phyloP scores from a whole-genome alignment of 108 stramenopile genomes.

The Epithemia pelagica region DNA sequence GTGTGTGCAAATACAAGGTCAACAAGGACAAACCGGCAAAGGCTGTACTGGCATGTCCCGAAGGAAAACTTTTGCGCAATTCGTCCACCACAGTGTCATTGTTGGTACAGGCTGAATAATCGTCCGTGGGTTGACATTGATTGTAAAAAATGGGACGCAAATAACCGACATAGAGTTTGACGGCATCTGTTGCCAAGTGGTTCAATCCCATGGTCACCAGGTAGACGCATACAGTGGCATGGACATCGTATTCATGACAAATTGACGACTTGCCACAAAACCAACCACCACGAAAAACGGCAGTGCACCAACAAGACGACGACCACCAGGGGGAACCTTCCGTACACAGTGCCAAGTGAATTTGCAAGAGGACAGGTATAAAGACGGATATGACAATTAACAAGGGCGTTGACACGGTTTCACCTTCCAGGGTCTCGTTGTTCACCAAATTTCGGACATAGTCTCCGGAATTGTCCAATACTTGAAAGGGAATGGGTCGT shows the following conservation, averaged over 20 bases:
- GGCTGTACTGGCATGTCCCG: slow-evolving; percentile 39
- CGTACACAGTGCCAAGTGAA: background rate
- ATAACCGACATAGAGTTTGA: slow-evolving; percentile 50
- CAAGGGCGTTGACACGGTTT: slow-evolving; percentile 23
- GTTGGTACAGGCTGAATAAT: slow-evolving; percentile 24
- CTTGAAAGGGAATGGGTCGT: slow-evolving; percentile 34
- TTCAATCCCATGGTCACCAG: slow-evolving; percentile 27
- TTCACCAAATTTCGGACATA: slow-evolving; percentile 9
- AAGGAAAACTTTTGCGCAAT: slow-evolving; percentile 43
- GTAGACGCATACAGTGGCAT: slow-evolving; percentile 34
- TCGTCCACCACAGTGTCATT: slow-evolving; percentile 10
- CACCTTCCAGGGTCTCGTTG: slow-evolving; percentile 25
- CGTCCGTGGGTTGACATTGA: slow-evolving; percentile 33
- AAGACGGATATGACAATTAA: slow-evolving; percentile 1
- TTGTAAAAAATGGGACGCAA: slow-evolving; percentile 51
- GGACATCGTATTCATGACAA: slow-evolving; percentile 19
- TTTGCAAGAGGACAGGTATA: slow-evolving; percentile 4
- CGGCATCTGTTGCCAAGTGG: slow-evolving; percentile 17
- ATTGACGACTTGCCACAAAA: too few species aligned
- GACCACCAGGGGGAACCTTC: background rate
- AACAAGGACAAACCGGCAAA: slow-evolving; percentile 40
- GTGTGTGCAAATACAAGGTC: slow-evolving; percentile 28
- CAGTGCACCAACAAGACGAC: too few species aligned
- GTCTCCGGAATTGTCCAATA: slow-evolving; percentile 11
- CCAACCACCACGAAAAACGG: background rate